Evolutionary conservation across 1,284 basidiomycete species (phyloP).

Genomic region (Ceratobasidium sp.): DNA sequence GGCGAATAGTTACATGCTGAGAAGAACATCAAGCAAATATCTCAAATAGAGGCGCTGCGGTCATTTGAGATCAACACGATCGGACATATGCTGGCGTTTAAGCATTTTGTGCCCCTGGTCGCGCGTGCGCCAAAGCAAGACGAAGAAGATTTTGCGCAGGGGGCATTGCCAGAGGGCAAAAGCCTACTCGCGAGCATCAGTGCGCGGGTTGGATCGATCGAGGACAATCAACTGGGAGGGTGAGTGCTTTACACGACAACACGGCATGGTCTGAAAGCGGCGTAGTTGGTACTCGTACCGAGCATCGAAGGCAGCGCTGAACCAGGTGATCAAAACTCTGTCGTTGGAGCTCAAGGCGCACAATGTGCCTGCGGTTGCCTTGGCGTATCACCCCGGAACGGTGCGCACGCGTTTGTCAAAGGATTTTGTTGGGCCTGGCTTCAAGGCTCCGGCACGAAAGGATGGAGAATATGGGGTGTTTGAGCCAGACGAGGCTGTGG

Average conservation of each 20-base stretch:
- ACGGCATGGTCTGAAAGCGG: not conserved
- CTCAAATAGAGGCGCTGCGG: conserved; percentile 25
- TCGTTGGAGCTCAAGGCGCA: conserved; percentile 41
- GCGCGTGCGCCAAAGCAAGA: conserved; percentile 33
- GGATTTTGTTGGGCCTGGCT: conserved; percentile 39
- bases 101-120: conserved; percentile 44
- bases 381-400: conserved; percentile 46
- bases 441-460: conserved; percentile 21
- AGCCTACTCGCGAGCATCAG: conserved; percentile 42
- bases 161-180: conserved; percentile 30
- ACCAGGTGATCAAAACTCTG: conserved; percentile 44
- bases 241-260: conserved; percentile 8
- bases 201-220: conserved; percentile 44
- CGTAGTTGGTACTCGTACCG: conserved; percentile 45
- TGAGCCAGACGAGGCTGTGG: conserved; percentile 43
- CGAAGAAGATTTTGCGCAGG: conserved; percentile 37
- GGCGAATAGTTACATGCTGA: conserved; percentile 42
- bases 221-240: conserved; percentile 45
- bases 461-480: conserved; percentile 41
- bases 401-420: conserved; percentile 42
- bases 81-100: conserved; percentile 45
- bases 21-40: conserved; percentile 44
- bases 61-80: conserved; percentile 45
- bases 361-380: conserved; percentile 41
- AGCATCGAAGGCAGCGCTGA: conserved; percentile 45